phyloP scores from a whole-genome alignment of 805 yeast species.

The Saturnispora besseyi region DNA sequence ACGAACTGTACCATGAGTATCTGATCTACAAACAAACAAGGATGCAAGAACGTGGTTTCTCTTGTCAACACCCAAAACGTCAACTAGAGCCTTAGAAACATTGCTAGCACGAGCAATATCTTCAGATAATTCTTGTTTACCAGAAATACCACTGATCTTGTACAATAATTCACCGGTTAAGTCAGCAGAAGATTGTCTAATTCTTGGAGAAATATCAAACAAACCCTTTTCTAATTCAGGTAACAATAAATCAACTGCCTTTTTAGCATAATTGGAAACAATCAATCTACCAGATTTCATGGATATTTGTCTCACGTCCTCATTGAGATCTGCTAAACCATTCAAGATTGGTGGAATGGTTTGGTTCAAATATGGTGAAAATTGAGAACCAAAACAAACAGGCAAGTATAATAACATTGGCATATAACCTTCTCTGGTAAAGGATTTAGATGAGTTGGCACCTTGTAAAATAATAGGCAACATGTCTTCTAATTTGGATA shows the following conservation, averaged over 20 bases:
- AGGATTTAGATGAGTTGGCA: constrained; percentile 56
- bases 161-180: constrained; percentile 89
- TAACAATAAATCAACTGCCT: constrained; percentile 83
- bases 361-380: constrained; percentile 77
- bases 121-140: constrained; percentile 60
- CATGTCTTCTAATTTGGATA: constrained; percentile 77
- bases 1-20: constrained; percentile 78
- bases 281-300: constrained; percentile 87
- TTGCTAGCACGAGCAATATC: constrained; percentile 41
- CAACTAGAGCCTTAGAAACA: constrained; percentile 56
- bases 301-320: constrained; percentile 79
- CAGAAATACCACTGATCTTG: constrained; percentile 87
- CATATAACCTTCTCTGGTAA: constrained; percentile 85
- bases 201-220: constrained; percentile 72
- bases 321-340: constrained; percentile 87
- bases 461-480: constrained; percentile 70
- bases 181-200: constrained; percentile 88
- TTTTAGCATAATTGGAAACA: constrained; percentile 83
- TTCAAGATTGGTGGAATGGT: constrained; percentile 87
- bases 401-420: constrained; percentile 86
- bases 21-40: constrained; percentile 91
- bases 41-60: constrained; percentile 79
- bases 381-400: constrained; percentile 86
- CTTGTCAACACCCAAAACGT: constrained; percentile 77
- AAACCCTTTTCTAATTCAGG: constrained; percentile 93